Evolutionary conservation across 2,329 filamentous ascomycete species (phyloP), one percentile per base, ranked within the genome.

Genomic region (Penicillium occitanis): DNA sequence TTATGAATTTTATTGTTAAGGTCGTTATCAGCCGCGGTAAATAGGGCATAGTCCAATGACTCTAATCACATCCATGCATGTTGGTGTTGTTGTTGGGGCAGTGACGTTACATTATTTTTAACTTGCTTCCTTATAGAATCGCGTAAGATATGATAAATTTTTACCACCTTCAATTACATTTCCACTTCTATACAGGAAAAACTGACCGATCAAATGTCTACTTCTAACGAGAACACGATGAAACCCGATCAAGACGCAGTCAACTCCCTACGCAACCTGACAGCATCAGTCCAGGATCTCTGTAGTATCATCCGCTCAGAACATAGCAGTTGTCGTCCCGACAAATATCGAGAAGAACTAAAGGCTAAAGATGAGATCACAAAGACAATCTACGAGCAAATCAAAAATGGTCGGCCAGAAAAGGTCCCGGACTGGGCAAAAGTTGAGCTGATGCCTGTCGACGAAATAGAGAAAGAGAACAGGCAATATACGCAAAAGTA

Each of bases 211-310:
- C 46, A 30, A 51, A 51, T 51, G 25, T 51, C 48, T 28, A 8
- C 13, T 25, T 14, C 40, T n/a, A 5, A 44, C 63, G 46, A 60
- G 22, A 64, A 50, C 5, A 30, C 19, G 13, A 30, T 51, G 22
- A 30, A n/a, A 30, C 48, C 25, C 4, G 63, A 64, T 30, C 63
- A 64, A 53, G 63, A 65, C 22, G 11, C 3, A 51, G 63, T 44
- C 22, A 59, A 53, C 33, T 65, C 63, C 19, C 19, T 65, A 44
- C 25, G 44, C 33, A 44, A 65, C 8, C 63, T 61, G 13, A 65
- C 55, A 33, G 42, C 63, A 30, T 60, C 55, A n/a, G 46, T 60
- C 55, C 44, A 44, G 22, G 55, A 51, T n/a, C 55, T 65, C 55
- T 33, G 19, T 10, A 44, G 7, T 33, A 28, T n/a, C 44, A 60